Evolutionary conservation across 177 flowering plant genomes (phyloP).

Genomic region (Telopea speciosissima): DNA sequence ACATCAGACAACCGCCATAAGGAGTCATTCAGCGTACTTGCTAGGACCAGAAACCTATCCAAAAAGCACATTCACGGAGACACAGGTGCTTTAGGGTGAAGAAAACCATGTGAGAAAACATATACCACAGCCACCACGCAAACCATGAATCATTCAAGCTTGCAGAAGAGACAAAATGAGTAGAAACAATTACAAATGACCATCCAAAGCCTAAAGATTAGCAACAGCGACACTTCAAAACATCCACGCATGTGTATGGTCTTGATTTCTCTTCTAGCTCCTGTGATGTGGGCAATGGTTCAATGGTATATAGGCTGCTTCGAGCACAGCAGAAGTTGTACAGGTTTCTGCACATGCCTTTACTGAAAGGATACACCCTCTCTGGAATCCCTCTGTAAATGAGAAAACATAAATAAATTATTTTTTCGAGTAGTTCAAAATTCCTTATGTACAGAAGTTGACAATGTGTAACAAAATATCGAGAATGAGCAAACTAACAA

Average conservation of each 20-base stretch:
- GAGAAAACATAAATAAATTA: background rate
- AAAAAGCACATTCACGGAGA: too few species aligned
- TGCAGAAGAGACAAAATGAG: background rate
- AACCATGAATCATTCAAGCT: background rate
- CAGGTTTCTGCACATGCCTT: conserved; percentile 72
- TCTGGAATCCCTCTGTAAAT: conserved; percentile 68
- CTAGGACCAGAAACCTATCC: too few species aligned
- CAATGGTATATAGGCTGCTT: conserved; percentile 39
- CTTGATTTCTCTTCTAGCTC: conserved; percentile 63
- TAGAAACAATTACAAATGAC: background rate
- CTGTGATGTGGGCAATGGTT: conserved; percentile 50
- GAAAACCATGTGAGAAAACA: too few species aligned
- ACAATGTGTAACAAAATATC: background rate
- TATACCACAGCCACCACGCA: too few species aligned
- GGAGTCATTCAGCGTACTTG: too few species aligned
- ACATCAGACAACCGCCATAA: too few species aligned
- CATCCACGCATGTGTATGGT: conserved; percentile 68
- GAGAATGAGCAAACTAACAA: background rate
- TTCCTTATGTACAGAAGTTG: background rate
- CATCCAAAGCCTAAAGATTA: conserved; percentile 19
- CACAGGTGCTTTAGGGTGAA: too few species aligned
- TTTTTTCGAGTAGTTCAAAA: background rate
- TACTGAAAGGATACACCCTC: conserved; percentile 83
- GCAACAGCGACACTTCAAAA: conserved; percentile 76
- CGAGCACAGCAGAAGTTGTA: conserved; percentile 55